Evolutionary conservation across 805 yeast genomes (phyloP).

Genomic region (Teunomyces aglyptinius): DNA sequence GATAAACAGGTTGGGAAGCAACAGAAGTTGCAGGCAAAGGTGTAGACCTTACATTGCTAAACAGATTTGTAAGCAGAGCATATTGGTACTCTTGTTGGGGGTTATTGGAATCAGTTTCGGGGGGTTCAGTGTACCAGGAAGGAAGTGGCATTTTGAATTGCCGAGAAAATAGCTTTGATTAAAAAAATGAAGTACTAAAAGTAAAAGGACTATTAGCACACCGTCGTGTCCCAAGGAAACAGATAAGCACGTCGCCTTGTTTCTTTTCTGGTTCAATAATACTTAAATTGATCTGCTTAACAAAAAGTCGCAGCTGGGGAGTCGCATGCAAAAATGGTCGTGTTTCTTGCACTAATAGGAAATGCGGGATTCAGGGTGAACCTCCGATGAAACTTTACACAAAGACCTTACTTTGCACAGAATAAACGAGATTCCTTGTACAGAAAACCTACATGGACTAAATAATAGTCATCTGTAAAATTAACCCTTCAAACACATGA

Average conservation of each 20-base stretch:
- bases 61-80: background rate
- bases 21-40: background rate
- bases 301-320: background rate
- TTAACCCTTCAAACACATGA: background rate
- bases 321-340: background rate
- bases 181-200: background rate
- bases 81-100: background rate
- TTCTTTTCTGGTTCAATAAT: background rate
- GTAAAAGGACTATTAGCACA: background rate
- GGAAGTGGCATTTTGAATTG: background rate
- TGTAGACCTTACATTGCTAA: background rate
- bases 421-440: background rate
- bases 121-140: conserved; percentile 2
- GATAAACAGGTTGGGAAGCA: background rate
- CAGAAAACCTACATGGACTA: background rate
- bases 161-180: background rate
- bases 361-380: conserved; percentile 1
- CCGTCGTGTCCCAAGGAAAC: background rate
- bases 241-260: background rate
- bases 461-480: background rate
- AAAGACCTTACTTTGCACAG: background rate
- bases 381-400: background rate
- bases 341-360: background rate
- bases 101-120: background rate
- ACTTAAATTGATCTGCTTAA: background rate